A percentile compares a stretch with the other conserved stretches of the same genome.
phyloP scores from a whole-genome alignment of 2,329 filamentous ascomycete genomes.

The Penicillium sp. region DNA sequence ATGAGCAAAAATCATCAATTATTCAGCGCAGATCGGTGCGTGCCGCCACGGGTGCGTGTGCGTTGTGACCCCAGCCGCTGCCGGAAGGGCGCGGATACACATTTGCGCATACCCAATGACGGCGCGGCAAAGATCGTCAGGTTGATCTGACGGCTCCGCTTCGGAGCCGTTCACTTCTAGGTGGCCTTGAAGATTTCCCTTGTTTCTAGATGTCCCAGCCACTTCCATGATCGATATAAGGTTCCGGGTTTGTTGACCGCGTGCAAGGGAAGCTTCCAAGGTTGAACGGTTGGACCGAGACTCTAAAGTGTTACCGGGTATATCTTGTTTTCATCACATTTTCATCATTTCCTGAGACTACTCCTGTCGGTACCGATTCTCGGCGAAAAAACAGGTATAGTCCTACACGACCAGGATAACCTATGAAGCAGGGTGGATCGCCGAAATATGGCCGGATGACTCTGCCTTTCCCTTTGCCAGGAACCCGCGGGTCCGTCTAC shows the following conservation, averaged over 20 bases:
- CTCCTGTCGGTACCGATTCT: background rate
- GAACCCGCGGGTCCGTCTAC: background rate
- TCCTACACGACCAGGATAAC: background rate
- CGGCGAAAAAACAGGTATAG: background rate
- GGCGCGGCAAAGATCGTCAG: slow-evolving; percentile 3
- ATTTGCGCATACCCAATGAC: slow-evolving; percentile 12
- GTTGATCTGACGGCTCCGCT: background rate
- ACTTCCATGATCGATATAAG: background rate
- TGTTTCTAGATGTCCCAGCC: background rate
- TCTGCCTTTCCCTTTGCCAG: background rate
- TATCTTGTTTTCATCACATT: background rate
- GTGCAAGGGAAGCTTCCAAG: background rate
- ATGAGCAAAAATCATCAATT: slow-evolving; percentile 1
- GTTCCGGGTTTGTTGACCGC: background rate
- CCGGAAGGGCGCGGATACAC: slow-evolving; percentile 21
- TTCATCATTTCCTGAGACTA: background rate
- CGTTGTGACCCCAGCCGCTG: slow-evolving; percentile 1
- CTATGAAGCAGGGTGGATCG: background rate
- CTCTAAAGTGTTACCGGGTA: background rate
- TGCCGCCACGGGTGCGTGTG: slow-evolving; percentile 18
- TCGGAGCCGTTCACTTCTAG: background rate
- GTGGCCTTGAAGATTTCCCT: background rate
- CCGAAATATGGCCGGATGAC: background rate
- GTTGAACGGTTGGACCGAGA: background rate
- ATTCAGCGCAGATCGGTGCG: slow-evolving; percentile 11